Conservation (phyloP, 164 flowering plant species). For the Vitis vinifera region DNA sequence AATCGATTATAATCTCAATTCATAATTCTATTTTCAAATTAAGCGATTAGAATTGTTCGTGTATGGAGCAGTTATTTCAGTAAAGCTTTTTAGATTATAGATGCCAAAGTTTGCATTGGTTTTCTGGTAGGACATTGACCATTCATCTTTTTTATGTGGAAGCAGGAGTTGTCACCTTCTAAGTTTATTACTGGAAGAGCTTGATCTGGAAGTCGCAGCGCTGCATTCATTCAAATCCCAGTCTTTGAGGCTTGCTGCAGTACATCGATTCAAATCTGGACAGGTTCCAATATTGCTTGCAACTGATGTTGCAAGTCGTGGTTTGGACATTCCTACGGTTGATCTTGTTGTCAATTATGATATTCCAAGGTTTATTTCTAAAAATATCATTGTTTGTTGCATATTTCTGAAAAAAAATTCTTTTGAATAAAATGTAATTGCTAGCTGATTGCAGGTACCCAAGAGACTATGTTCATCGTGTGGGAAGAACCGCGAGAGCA, state of each 20-base stretch:
- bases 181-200: conserved; percentile 78
- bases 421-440: not conserved
- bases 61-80: not conserved
- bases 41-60: not conserved
- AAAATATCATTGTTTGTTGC: not conserved
- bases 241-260: conserved; percentile 74
- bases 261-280: conserved; percentile 84
- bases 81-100: not conserved
- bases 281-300: conserved; percentile 75
- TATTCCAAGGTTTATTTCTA: conserved; percentile 69
- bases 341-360: conserved; percentile 94
- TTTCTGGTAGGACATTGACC: not conserved
- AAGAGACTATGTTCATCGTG: conserved; percentile 94
- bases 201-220: conserved; percentile 60
- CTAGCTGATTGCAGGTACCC: conserved; percentile 48
- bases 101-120: not conserved
- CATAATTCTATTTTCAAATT: not conserved
- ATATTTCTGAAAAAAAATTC: not conserved
- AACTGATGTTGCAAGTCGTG: conserved; percentile 96
- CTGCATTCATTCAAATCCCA: conserved; percentile 84
- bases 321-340: conserved; percentile 95
- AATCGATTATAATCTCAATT: too few relatives aligned
- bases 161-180: conserved; percentile 79
- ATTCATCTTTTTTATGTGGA: conserved; percentile 6
- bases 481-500: conserved; percentile 98